Conservation (phyloP, 2,329 filamentous ascomycete species). For the Phaeosphaeriaceae sp. region DNA sequence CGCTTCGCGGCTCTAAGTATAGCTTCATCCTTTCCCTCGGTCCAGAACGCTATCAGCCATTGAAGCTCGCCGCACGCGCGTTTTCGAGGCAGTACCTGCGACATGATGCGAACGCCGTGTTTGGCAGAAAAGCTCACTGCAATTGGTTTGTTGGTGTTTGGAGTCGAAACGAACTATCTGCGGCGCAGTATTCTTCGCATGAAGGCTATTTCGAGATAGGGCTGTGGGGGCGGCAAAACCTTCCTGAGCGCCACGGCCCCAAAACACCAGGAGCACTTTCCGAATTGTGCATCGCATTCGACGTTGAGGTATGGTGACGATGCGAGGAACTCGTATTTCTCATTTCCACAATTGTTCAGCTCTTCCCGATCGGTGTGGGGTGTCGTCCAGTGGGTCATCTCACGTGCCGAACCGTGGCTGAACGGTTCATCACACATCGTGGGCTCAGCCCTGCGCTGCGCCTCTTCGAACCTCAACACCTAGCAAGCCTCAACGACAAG, state of each 20-base stretch:
- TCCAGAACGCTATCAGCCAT: not conserved
- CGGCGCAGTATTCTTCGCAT: conserved; percentile 22
- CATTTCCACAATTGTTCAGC: conserved; percentile 14
- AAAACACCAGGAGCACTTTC: conserved; percentile 3
- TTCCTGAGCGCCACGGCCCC: conserved; percentile 6
- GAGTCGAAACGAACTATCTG: conserved; percentile 17
- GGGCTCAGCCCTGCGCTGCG: conserved; percentile 17
- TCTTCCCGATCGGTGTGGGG: not conserved
- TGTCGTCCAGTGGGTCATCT: not conserved
- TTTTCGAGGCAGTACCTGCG: conserved; percentile 9
- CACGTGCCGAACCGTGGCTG: conserved; percentile 16
- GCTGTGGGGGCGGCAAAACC: conserved; percentile 4
- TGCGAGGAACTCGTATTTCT: conserved; percentile 7
- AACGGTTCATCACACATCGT: conserved; percentile 6
- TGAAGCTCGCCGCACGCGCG: not conserved
- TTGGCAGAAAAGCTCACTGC: conserved; percentile 22
- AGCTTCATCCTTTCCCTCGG: not conserved
- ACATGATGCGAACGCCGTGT: conserved; percentile 11
- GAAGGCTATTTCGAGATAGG: conserved; percentile 27
- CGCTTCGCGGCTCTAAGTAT: not conserved
- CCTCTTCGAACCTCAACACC: conserved; percentile 16
- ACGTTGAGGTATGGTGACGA: not conserved
- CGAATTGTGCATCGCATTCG: conserved; percentile 5
- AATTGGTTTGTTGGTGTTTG: conserved; percentile 13
- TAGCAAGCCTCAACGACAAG: conserved; percentile 11